Evolutionary conservation across 2,329 filamentous ascomycete species (phyloP), one percentile per base, ranked within the genome.

Genomic region (Epichloe typhina): DNA sequence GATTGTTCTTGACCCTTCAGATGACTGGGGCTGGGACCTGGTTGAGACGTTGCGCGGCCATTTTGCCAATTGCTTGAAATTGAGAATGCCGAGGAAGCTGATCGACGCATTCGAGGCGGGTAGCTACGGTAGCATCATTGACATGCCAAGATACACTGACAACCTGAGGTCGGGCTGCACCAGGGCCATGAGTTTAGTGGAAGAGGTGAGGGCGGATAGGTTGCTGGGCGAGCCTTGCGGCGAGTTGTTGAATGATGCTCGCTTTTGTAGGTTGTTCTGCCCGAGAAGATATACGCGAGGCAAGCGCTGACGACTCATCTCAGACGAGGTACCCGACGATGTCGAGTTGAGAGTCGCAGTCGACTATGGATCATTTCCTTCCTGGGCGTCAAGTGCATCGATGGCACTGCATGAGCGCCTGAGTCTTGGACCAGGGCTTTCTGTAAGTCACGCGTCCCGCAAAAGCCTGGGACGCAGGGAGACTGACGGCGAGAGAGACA

Each of bases 361-460:
- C 2, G 76, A 80, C 60, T 75, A 76, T 45, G 72, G 72, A 1
- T 73, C 74, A 0, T 71, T 80, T 46, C 72, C 76, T 0, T 69
- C 69, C 15, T 69, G 75, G 53, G 70, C 71, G 41, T 69, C 65
- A 39, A 62, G 61, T 15, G 57, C 63, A 17, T 61, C 61, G 1
- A 55, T 62, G 0, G 65, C 72, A 0, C 62, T 77, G 2, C 66
- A 74, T 41, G 61, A 72, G 12, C 62, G 69, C 2, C 61, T 80
- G 5, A 64, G 70, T n/a, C 59, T 77, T 21, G 78, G 77, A 0
- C 76, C 78, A 3, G 63, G 65, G 1, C 70, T 72, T 39, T 75
- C 75, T 12, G 76, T 80, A 64, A 47, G 71, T 62, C 42, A 19
- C n/a, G 7, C 3, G 26, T 35, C 15, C 26, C 21, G 5, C 15